A percentile compares a stretch with the other conserved stretches of the same genome.
Evolutionary conservation across 371 early-diverging fungal species (phyloP).

Genomic region (Actinomortierella wolfii): DNA sequence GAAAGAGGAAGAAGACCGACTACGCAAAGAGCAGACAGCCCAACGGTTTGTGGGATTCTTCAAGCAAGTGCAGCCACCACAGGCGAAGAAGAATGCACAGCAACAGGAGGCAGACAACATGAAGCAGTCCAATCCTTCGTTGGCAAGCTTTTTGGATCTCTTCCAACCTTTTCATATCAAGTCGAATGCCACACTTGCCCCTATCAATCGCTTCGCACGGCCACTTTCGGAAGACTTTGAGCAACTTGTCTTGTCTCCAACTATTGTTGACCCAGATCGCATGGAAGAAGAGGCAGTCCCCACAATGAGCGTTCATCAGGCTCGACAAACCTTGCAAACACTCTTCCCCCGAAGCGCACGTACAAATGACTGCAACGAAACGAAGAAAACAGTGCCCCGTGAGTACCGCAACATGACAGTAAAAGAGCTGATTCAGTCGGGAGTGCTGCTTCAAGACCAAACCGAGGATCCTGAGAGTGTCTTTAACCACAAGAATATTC

Average conservation of each 20-base stretch:
- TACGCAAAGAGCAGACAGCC: slow-evolving; percentile 35
- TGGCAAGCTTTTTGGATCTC: slow-evolving; percentile 43
- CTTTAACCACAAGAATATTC: slow-evolving; percentile 46
- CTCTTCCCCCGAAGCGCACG: neutral
- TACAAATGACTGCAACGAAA: slow-evolving; percentile 6
- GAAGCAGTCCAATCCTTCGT: slow-evolving; percentile 10
- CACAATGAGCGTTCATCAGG: slow-evolving; percentile 14
- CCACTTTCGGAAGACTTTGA: slow-evolving; percentile 32
- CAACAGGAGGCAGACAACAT: slow-evolving; percentile 16
- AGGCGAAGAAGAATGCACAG: slow-evolving; percentile 21
- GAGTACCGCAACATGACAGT: slow-evolving; percentile 30
- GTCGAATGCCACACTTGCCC: slow-evolving; percentile 54
- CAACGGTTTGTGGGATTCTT: slow-evolving; percentile 42
- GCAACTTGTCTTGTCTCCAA: slow-evolving; percentile 1
- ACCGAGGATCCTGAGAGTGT: slow-evolving; percentile 22
- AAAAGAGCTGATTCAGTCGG: slow-evolving; percentile 16
- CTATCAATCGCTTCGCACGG: slow-evolving; percentile 37
- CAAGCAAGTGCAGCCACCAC: slow-evolving; percentile 16
- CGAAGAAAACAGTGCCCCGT: slow-evolving; percentile 19
- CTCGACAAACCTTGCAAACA: slow-evolving; percentile 1
- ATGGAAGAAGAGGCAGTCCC: slow-evolving; percentile 5
- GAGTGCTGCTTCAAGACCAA: slow-evolving; percentile 22
- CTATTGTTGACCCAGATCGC: slow-evolving; percentile 5
- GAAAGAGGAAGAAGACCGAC: slow-evolving; percentile 47
- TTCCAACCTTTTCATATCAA: slow-evolving; percentile 77